Evolutionary conservation across 176 grass and related monocot species (phyloP), one percentile per base, ranked within the genome.

Genomic region (Rhynchospora pubera): DNA sequence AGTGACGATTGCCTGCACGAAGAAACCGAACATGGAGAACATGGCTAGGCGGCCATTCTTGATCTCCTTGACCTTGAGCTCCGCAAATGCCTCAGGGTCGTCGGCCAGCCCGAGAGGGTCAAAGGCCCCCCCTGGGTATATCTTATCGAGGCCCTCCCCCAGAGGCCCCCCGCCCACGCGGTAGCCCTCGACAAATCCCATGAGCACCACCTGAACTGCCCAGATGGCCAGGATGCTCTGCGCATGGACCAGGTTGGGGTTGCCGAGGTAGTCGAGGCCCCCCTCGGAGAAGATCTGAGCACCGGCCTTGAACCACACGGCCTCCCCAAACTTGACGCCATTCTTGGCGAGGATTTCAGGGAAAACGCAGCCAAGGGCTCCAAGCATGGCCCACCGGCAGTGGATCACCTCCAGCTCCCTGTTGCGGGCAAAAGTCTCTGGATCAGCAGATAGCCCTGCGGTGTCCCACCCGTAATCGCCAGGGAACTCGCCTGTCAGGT

Each of bases 211-310:
- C 56, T 90, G 88, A 52, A 50, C 78, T 1, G 88, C 88, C 88
- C 88, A 90, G 30, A 90, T 90, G 26, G 88, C 88, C n/a, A 90
- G 42, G 63, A 90, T 90, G 80, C 88, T 90, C 57, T 90, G 88
- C 1, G 88, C 88, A 4, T 90, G 88, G 53, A 90, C 18, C 5
- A 90, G 32, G 53, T 78, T 90, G 1, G 88, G 88, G 84, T 90
- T 90, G 84, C 88, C 88, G 0, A 90, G 34, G 73, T 90, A 90
- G 72, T 90, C 88, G n/a, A 90, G 55, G 0, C 88, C 88, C 22
- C 88, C 88, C 63, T 90, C 88, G 9, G 80, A 83, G 53, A 90
- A 90, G 57, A 90, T 90, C 47, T 90, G 88, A 53, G 88, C 15
- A 2, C 88, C 88, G 1, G 88, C 88, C 57, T 90, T 90, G 88